Conservation (phyloP, 441 rosid genomes). For the Isatis lusitanica region DNA sequence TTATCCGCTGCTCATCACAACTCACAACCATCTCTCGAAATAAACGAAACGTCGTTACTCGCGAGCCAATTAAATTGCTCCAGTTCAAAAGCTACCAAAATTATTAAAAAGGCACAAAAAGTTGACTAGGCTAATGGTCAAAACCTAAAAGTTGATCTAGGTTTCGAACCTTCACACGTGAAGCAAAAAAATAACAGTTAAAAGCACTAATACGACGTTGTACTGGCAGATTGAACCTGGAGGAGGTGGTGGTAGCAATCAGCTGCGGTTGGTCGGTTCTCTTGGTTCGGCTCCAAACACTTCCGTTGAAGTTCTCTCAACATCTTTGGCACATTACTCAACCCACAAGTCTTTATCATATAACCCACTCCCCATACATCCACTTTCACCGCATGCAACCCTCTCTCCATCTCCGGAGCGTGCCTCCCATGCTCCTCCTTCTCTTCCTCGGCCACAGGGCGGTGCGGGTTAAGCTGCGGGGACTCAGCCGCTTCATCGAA, state of each 20-base stretch:
- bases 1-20: background rate
- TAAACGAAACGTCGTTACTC: background rate
- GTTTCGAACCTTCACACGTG: background rate
- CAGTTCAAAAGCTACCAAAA: slow-evolving; percentile 12
- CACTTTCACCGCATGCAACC: slow-evolving; percentile 87
- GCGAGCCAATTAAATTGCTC: background rate
- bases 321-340: slow-evolving; percentile 64
- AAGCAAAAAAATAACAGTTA: background rate
- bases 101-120: slow-evolving; percentile 4
- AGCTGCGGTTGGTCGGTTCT: slow-evolving; percentile 89
- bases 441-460: background rate
- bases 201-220: slow-evolving; percentile 40
- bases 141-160: background rate
- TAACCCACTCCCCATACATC: slow-evolving; percentile 95
- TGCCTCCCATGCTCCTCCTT: slow-evolving; percentile 58
- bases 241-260: slow-evolving; percentile 91
- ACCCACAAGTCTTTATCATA: slow-evolving; percentile 75
- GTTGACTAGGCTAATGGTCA: background rate
- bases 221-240: slow-evolving; percentile 71
- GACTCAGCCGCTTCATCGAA: slow-evolving; percentile 76
- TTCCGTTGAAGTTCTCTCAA: slow-evolving; percentile 76
- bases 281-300: slow-evolving; percentile 88
- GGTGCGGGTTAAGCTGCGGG: slow-evolving; percentile 77
- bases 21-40: background rate
- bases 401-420: slow-evolving; percentile 93